Evolutionary conservation across 768 basidiomycete genomes (phyloP), one percentile per base, ranked within the genome.

Genomic region (Scleroderma citrinum): DNA sequence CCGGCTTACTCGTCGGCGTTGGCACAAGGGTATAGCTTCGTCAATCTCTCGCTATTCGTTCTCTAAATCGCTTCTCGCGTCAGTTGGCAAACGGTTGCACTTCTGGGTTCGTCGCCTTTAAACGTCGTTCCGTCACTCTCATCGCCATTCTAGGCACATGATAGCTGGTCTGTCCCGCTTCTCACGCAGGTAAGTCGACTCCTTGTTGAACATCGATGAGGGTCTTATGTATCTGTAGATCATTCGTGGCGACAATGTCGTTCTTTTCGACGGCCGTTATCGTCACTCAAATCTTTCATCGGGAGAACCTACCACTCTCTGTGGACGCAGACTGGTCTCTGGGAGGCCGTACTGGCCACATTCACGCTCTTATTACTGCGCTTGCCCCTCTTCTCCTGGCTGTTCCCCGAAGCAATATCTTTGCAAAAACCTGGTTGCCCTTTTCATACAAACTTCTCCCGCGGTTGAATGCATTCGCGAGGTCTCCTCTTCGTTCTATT

Each of bases 61-160:
- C 30, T 7, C 35, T 46, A 16, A 14, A 43, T 39, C 13, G 17
- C 40, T 29, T 32, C 40, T 19, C 36, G 12, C 34, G 13, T 19
- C 48, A 81, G 81, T 59, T 83, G 46, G 69, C 75, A 14, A 81
- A 80, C 49, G 82, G 82, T 20, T 84, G 82, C 59, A 83, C 82
- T 11, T 83, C 82, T 16, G 82, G 81, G 80, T 82, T 61, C 20
- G 59, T 45, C 34, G 24, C 37, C 30, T 30, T 19, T 17, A 24
- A 32, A 43, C 12, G 37, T 20, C 37, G 47, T 14, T 34, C 29
- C 37, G 24, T 26, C 8, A 30, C 21, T 40, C 53, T 24, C 39
- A 21, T 40, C 34, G 21, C 43, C 38, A 44, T 23, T 46, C 5
- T 47, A 82, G 82, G 40, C 82, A 84, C 67, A 83, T 84, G 82